Conservation (phyloP, 2,329 filamentous ascomycete genomes). For the Aspergillus calidoustus region DNA sequence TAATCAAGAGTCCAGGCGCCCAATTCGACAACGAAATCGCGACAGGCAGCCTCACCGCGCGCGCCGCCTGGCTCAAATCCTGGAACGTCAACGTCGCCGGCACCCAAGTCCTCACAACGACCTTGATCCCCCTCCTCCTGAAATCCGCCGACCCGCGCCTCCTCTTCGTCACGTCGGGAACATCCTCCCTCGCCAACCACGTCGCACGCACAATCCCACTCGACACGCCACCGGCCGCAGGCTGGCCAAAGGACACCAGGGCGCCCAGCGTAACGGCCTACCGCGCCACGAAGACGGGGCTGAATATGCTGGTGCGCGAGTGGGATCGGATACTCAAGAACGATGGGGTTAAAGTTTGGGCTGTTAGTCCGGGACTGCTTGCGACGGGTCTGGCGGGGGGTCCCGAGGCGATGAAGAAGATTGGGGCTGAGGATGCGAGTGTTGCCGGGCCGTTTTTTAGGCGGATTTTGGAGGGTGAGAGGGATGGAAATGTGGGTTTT, state of each 20-base stretch:
- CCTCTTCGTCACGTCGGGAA: conserved; percentile 53
- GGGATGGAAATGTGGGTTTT: conserved; percentile 49
- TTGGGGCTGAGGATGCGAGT: conserved; percentile 39
- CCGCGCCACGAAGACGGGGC: conserved; percentile 48
- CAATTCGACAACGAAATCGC: conserved; percentile 37
- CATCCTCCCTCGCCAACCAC: conserved; percentile 39
- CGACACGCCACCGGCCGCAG: conserved; percentile 29
- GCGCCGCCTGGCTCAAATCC: conserved; percentile 51
- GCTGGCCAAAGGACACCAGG: conserved; percentile 48
- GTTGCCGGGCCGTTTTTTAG: conserved; percentile 47
- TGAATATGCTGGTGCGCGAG: conserved; percentile 57
- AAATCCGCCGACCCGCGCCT: conserved; percentile 51
- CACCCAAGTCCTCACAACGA: conserved; percentile 50
- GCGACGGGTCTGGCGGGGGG: conserved; percentile 52
- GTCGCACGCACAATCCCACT: background rate
- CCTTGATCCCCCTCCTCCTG: conserved; percentile 58
- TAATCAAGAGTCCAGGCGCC: conserved; percentile 12
- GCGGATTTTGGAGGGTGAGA: conserved; percentile 47
- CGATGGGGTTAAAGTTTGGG: conserved; percentile 58
- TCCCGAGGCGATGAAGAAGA: conserved; percentile 27
- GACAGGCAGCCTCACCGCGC: conserved; percentile 36
- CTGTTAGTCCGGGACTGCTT: conserved; percentile 55
- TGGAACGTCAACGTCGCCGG: conserved; percentile 58
- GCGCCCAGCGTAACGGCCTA: conserved; percentile 37
- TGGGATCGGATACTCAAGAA: conserved; percentile 49